Evolutionary conservation across 176 grass and related monocot genomes (phyloP).

Genomic region (Triticum monococcum): DNA sequence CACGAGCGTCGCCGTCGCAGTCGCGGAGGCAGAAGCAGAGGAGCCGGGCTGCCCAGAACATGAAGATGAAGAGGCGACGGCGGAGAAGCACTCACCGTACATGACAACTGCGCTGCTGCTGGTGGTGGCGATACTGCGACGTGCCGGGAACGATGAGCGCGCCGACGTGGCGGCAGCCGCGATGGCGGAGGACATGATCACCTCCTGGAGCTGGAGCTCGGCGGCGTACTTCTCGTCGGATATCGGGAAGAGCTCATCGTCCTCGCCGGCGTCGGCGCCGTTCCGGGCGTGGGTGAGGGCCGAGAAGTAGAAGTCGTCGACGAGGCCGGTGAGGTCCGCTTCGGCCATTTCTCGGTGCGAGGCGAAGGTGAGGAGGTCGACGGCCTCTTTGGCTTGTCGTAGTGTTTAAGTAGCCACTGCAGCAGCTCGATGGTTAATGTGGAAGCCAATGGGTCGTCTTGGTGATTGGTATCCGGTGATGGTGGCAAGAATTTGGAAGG

Average conservation of each 20-base stretch:
- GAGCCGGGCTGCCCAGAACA: neutral
- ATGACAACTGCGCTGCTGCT: neutral
- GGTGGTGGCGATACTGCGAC: neutral
- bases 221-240: slow-evolving; percentile 67
- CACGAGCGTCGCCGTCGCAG: neutral
- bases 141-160: neutral
- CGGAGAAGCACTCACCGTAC: neutral
- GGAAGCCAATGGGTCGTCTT: neutral
- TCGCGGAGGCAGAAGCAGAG: neutral
- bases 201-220: slow-evolving; percentile 66
- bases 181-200: slow-evolving; percentile 36
- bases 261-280: slow-evolving; percentile 13
- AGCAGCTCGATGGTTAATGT: neutral
- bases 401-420: neutral
- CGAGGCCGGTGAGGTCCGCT: slow-evolving; percentile 8
- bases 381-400: neutral
- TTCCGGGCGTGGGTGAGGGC: slow-evolving; percentile 32
- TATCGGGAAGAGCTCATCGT: slow-evolving; percentile 56
- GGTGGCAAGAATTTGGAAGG: slow-evolving; percentile 11
- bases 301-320: slow-evolving; percentile 68
- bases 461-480: neutral
- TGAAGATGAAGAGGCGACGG: neutral
- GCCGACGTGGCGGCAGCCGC: neutral
- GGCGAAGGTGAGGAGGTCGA: neutral
- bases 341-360: slow-evolving; percentile 26